Conservation (phyloP, 352 stramenopile genomes). For the Phytophthora macrochlamydospora region DNA sequence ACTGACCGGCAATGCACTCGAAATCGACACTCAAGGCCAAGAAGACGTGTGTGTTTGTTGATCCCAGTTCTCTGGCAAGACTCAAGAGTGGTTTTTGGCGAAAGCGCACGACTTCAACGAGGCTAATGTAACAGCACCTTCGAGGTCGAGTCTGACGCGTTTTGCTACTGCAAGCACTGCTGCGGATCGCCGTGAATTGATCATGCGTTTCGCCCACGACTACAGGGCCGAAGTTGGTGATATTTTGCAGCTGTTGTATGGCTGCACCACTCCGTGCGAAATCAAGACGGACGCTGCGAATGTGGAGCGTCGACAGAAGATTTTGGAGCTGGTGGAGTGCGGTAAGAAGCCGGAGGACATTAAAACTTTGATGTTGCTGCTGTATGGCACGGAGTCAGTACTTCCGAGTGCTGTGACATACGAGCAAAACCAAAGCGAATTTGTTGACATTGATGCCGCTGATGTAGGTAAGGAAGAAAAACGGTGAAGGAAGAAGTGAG, state of each 20-base stretch:
- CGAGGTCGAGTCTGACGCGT: neutral
- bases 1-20: neutral
- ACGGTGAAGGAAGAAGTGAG: neutral
- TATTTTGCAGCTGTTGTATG: neutral
- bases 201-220: neutral
- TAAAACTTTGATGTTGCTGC: neutral
- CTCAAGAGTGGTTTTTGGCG: too few relatives aligned
- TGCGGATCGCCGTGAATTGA: neutral
- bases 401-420: neutral
- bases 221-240: neutral
- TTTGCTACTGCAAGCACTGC: neutral
- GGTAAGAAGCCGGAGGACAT: neutral
- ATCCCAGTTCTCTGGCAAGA: too few relatives aligned
- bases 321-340: neutral
- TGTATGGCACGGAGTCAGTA: neutral
- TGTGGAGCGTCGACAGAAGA: neutral
- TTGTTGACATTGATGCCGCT: neutral
- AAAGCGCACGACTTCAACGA: too few relatives aligned
- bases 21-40: neutral
- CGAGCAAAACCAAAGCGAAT: neutral
- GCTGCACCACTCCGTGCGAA: neutral
- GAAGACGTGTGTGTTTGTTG: too few relatives aligned
- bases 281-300: neutral
- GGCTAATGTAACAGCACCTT: neutral
- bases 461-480: neutral